Conservation (phyloP, 768 basidiomycete species). For the Nevesoporus exiguus region DNA sequence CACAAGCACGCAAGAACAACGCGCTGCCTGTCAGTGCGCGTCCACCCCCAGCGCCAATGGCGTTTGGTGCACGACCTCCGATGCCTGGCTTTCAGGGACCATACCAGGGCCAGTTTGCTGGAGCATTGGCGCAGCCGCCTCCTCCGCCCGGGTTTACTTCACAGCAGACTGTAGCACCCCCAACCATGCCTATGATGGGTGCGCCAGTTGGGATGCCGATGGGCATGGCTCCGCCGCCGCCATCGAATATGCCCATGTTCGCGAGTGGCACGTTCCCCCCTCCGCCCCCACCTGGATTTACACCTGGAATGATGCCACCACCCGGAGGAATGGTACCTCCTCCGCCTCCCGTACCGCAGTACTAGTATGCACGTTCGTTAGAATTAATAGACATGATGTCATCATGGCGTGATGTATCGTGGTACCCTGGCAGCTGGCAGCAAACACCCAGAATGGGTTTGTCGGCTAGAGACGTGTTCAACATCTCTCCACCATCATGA, state of each 20-base stretch:
- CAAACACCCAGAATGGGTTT: not conserved
- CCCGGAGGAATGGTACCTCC: conserved; percentile 40
- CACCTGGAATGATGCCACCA: conserved; percentile 41
- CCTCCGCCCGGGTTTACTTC: conserved; percentile 79
- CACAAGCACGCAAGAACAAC: conserved; percentile 95
- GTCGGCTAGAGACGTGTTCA: not conserved
- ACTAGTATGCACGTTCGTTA: conserved; percentile 21
- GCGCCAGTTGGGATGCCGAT: conserved; percentile 29
- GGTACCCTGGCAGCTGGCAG: not conserved
- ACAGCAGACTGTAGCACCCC: conserved; percentile 63
- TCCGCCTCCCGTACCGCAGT: conserved; percentile 40
- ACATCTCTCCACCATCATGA: conserved; percentile 25
- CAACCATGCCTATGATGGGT: conserved; percentile 36
- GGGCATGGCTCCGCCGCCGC: conserved; percentile 37
- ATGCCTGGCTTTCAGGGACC: conserved; percentile 72
- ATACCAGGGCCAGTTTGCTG: conserved; percentile 93
- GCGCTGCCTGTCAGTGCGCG: conserved; percentile 76
- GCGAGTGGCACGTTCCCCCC: conserved; percentile 48
- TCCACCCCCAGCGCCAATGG: conserved; percentile 72
- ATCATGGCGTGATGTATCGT: not conserved
- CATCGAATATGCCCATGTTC: conserved; percentile 44
- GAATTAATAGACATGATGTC: not conserved
- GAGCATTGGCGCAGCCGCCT: conserved; percentile 76
- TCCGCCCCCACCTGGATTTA: conserved; percentile 67
- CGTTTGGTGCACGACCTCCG: conserved; percentile 63